Evolutionary conservation across 805 yeast species (phyloP), one percentile per base, ranked within the genome.

Genomic region (Candida succiphila): DNA sequence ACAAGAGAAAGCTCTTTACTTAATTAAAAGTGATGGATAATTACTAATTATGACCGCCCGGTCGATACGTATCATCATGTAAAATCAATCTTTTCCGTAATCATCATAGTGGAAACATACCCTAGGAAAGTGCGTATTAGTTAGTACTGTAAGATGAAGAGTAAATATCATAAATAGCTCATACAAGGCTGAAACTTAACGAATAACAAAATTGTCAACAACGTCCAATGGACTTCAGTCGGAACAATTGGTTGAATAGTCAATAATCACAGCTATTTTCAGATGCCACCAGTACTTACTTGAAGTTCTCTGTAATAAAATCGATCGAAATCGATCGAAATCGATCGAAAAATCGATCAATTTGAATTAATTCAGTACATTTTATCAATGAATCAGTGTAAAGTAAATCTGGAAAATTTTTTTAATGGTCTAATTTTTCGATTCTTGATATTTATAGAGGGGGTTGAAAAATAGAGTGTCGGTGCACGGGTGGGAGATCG

Each of bases 161-260:
- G n/a, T 5, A 15, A 13, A 43, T 37, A 33, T 25, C 24, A 17
- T 5, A 30, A 19, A 50, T 49, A 39, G 54, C 72, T 68, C 75
- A 68, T 68, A 68, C 74, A 68, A 68, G 75, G 75, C 74, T 68
- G 75, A 68, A 68, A 68, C 75, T 68, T 68, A 68, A 68, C 73
- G 72, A 67, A 48, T 57, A 39, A 50, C 58, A 67, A 69, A 46
- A 54, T 65, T 67, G 74, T 69, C 74, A 59, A 67, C 74, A 63
- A 44, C n/a, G n/a, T n/a, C n/a, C n/a, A n/a, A n/a, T n/a, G n/a
- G n/a, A n/a, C 61, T 67, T 69, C 75, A 65, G 75, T 68, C 54
- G 75, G 75, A 69, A 69, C 75, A 69, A 69, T 68, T 69, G 75
- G 73, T 67, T 54, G 39, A 54, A 56, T 51, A 66, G 66, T 63